Base-by-base conservation (phyloP, 2,329 filamentous ascomycete genomes). In the Fusarium sp. region DNA sequence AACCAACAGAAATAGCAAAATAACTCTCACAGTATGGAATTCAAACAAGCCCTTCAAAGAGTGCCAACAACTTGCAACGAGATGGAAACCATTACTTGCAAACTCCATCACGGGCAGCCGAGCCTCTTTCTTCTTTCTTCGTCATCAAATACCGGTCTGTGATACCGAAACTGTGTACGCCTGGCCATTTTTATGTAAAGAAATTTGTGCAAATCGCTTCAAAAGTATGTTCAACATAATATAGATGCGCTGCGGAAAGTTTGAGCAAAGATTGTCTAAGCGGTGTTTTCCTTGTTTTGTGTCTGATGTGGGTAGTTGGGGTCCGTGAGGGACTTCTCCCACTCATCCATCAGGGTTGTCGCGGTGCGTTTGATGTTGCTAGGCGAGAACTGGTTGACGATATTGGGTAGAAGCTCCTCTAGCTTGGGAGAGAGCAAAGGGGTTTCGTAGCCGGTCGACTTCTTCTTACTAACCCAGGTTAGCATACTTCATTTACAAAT, bases 291-390 rank as follows among this genome's bases (percentile, higher is more conserved):
- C 70, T 81, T 80, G 70, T 79, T 71, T 25, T 69, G 73, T 35
- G 63, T 52, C 42, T 76, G 72, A 68, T 76, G 75, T 39, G 71
- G 73, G 25, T 68, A 49, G 49, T 79, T 77, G 15, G 81, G 80
- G 13, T 80, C 72, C 10, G 75, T 73, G 46, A 83, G 74, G 7
- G 81, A 83, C 80, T 90, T 93, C 83, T 98, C 95, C 93, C 94
- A 97, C 79, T 97, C 94, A 72, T 91, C 92, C 90, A 98, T 94
- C 63, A 97, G 86, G 70, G 92, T 93, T 39, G 91, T 93, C n/a
- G 95, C 93, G 2, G 93, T 95, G 41, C 90, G 89, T 79, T 94
- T 93, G 74, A 98, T 84, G 76, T 94, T 94, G 74, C 90, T 91
- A 0, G 94, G 93, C 13, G 90, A 88, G 45, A 94, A 83, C 71